Base-by-base conservation (phyloP, 108 stramenopile species). In the Skeletonema tropicum region DNA sequence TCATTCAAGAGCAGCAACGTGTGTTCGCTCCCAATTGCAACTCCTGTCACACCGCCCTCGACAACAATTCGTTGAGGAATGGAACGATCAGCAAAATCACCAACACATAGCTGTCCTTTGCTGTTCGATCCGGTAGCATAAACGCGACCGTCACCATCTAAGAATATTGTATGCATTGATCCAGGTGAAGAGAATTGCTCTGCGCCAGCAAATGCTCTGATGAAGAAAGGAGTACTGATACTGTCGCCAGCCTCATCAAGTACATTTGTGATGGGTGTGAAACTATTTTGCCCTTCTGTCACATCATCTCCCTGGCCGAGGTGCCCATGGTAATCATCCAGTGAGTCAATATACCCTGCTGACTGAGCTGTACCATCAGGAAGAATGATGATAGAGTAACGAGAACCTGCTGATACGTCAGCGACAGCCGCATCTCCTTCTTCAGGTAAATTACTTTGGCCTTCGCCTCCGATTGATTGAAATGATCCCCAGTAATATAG, bases 21-120 rank as follows among this genome's bases (percentile, higher is more conserved):
- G 33, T 86, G 83, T 64, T 81, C 80, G n/a, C 55, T 63, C 25
- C 85, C 85, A 57, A 82, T 64, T n/a, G 74, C 74, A 1, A 68
- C 80, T 57, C 38, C 70, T 32, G 71, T 42, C 14, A 75, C 64
- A 59, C 48, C 29, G 17, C 35, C 60, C 41, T 52, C 57, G 31
- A 71, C 15, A 15, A 66, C 33, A 31, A 82, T 59, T 61, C 57
- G 57, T 10, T 68, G 55, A 6, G 80, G 80, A 39, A 75, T 71
- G 3, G 67, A 39, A 33, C 80, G 58, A 48, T 82, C 80, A 9
- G 71, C 80, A 33, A 70, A 65, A 42, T 82, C 74, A 66, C 74
- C 74, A 0, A 82, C 23, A 67, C 80, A 82, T 5, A 82, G 80
- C 39, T 82, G 68, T 11, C 80, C 80, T 29, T 67, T 61, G 30